Percentiles rank a stretch among this genome's conserved stretches.
phyloP scores from a whole-genome alignment of 1,284 basidiomycete species.

The Ceratobasidium sp. region DNA sequence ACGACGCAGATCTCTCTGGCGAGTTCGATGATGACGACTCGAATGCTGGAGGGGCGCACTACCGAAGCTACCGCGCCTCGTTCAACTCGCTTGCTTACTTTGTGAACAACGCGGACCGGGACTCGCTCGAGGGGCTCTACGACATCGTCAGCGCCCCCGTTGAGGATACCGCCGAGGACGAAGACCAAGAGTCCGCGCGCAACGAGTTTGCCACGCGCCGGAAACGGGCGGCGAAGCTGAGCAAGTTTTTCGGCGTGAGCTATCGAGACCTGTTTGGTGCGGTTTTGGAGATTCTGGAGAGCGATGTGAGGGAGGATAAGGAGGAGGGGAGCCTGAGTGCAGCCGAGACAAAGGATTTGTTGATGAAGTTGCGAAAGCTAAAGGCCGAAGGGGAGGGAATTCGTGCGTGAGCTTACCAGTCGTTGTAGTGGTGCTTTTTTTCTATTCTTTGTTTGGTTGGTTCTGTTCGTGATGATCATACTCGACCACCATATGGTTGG shows the following conservation, averaged over 20 bases:
- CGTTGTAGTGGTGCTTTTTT: background rate
- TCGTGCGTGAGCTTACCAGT: background rate
- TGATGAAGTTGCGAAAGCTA: conserved; percentile 70
- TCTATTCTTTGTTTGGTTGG: conserved; percentile 15
- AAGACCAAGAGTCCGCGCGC: conserved; percentile 49
- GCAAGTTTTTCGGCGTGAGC: conserved; percentile 85
- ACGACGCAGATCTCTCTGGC: conserved; percentile 50
- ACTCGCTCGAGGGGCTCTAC: conserved; percentile 78
- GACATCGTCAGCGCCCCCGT: conserved; percentile 68
- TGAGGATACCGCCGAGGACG: conserved; percentile 52
- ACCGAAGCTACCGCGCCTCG: conserved; percentile 81
- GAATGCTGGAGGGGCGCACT: conserved; percentile 54
- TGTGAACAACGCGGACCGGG: conserved; percentile 78
- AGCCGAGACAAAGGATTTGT: conserved; percentile 66
- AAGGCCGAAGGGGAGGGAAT: conserved; percentile 66
- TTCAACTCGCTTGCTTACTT: conserved; percentile 81
- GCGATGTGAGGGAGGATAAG: conserved; percentile 72
- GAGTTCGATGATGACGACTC: conserved; percentile 21
- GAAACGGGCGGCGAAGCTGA: conserved; percentile 80
- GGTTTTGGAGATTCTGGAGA: conserved; percentile 82
- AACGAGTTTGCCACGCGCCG: conserved; percentile 73
- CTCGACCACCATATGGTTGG: background rate
- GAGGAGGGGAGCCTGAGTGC: conserved; percentile 47
- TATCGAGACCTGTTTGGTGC: conserved; percentile 80
- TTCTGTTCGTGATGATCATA: background rate